Base-by-base conservation (phyloP, 129 eudicot genomes). In the carrot (Daucus carota) region DNA sequence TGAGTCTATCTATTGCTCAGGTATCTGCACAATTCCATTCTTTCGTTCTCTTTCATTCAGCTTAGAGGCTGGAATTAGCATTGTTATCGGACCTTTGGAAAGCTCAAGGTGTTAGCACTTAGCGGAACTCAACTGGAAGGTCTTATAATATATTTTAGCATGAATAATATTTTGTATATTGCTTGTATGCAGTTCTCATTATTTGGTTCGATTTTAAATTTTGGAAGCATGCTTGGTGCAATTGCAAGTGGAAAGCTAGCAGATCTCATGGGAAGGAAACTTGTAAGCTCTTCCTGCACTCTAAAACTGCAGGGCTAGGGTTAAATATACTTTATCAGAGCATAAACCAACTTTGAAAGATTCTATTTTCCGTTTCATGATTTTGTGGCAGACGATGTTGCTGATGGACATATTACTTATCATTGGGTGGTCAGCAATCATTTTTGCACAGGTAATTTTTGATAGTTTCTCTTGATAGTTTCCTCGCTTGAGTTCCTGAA, bases 221-320 rank as follows among this genome's bases (percentile, higher is more conserved):
- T 80, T 50, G 87, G 87, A 62, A 80, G 79, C 38, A 72, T 84
- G 76, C 20, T 80, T 20, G 87, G 87, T 44, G 74, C 87, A 34
- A 42, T 79, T 34, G 29, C 74, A 32, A 80, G 79, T 67, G 84
- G 84, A 42, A 76, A 46, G 42, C 59, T 83, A 14, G 66, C 83
- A 57, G 87, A 83, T 76, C 44, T 72, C 31, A 24, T 83, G 33
- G 87, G 87, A n/a, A 73, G 87, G 22, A 79, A 43, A 65, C 75
- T n/a, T 36, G 87, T 83, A 80, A 62, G 70, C 76, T 41, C 10
- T 63, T 29, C 38, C 38, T 6, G 29, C 70, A 12, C 22, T 47
- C 18, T 22, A 26, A 32, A 8, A 34, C 13, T 8, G 18, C 36
- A 71, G 43, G 6, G 11, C 32, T 36, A 15, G 47, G 34, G 34